A percentile compares a stretch with the other conserved stretches of the same genome.
Evolutionary conservation across 108 stramenopile species (phyloP).

Genomic region (Epithemia pelagica): DNA sequence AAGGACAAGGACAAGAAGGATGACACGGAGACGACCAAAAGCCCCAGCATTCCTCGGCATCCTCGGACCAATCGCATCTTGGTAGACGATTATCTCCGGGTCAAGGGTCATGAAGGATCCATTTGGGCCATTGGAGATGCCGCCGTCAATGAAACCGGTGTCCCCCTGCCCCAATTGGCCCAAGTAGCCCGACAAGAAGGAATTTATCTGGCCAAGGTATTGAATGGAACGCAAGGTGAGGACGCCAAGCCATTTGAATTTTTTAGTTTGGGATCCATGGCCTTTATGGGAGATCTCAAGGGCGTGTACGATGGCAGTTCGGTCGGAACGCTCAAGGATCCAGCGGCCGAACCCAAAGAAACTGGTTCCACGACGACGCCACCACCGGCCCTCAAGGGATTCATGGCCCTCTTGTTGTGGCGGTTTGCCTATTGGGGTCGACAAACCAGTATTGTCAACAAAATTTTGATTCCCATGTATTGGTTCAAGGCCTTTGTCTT

Average conservation of each 20-base stretch:
- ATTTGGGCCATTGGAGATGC: slow-evolving; percentile 95
- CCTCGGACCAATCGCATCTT: slow-evolving; percentile 55
- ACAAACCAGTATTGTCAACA: slow-evolving; percentile 39
- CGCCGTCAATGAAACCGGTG: slow-evolving; percentile 33
- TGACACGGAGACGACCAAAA: not conserved
- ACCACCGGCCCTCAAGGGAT: slow-evolving; percentile 33
- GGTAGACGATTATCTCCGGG: slow-evolving; percentile 85
- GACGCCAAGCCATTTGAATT: slow-evolving; percentile 60
- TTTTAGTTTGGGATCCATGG: slow-evolving; percentile 77
- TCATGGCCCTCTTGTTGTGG: slow-evolving; percentile 69
- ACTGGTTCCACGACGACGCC: not conserved
- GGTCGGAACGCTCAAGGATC: slow-evolving; percentile 23
- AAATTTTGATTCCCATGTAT: slow-evolving; percentile 91
- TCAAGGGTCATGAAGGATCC: slow-evolving; percentile 65
- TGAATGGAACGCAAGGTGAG: slow-evolving; percentile 32
- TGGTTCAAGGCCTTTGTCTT: slow-evolving; percentile 94
- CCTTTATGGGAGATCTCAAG: slow-evolving; percentile 62
- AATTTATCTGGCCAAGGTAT: slow-evolving; percentile 58
- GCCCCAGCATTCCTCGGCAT: slow-evolving; percentile 7
- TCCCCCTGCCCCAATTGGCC: slow-evolving; percentile 77
- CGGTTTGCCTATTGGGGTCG: slow-evolving; percentile 76
- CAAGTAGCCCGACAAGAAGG: slow-evolving; percentile 89
- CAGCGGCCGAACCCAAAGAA: slow-evolving; percentile 13
- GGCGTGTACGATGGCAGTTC: slow-evolving; percentile 50
- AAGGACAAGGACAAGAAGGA: not conserved